Conservation (phyloP, 2,329 filamentous ascomycete species). For the Aureobasidium sp. region DNA sequence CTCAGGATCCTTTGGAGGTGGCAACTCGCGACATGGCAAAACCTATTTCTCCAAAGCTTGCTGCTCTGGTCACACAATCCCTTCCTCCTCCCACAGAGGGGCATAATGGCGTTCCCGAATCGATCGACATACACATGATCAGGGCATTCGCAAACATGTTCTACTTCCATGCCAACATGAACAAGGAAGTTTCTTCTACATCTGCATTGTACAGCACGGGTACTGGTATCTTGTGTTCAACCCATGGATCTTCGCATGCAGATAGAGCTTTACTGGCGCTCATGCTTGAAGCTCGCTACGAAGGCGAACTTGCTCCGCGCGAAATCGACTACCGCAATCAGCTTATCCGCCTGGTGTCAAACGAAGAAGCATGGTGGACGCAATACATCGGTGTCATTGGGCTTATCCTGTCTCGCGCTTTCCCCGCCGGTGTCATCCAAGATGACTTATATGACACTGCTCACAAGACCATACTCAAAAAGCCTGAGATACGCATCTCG, state of each 20-base stretch:
- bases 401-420: conserved; percentile 48
- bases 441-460: background rate
- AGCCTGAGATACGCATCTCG: conserved; percentile 14
- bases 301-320: conserved; percentile 44
- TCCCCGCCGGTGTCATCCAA: conserved; percentile 45
- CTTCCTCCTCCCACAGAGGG: conserved; percentile 27
- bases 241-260: conserved; percentile 64
- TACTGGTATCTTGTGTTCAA: conserved; percentile 54
- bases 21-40: conserved; percentile 47
- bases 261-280: conserved; percentile 62
- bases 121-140: conserved; percentile 34
- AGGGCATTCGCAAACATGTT: conserved; percentile 50
- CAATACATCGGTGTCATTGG: conserved; percentile 53
- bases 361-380: conserved; percentile 48
- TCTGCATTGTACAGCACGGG: conserved; percentile 64
- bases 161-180: conserved; percentile 35
- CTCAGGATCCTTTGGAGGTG: conserved; percentile 57
- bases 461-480: background rate
- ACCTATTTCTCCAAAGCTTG: conserved; percentile 31
- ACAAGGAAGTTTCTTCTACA: conserved; percentile 51
- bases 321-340: background rate
- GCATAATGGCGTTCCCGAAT: conserved; percentile 22
- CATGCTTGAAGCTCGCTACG: conserved; percentile 64
- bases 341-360: conserved; percentile 1
- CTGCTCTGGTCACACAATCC: conserved; percentile 38